Evolutionary conservation across 177 flowering plant genomes (phyloP), one percentile per base, ranked within the genome.

Genomic region (Vitis hybrid): DNA sequence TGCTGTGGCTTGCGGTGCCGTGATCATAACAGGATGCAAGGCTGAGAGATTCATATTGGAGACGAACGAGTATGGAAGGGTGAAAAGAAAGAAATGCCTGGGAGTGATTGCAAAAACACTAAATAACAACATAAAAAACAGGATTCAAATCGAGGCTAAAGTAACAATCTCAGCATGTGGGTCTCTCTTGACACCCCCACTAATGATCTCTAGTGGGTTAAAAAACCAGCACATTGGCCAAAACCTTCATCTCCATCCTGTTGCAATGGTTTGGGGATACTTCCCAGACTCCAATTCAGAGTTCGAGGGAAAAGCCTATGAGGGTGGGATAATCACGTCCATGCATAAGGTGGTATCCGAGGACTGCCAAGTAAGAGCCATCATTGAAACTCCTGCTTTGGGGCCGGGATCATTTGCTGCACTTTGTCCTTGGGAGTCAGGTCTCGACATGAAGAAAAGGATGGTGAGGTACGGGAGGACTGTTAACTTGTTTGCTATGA

Each of bases 201-300:
- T 92, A 49, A 68, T 92, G 88, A 80, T 80, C 64, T 79, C 88
- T 4, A 92, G 97, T 74, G 94, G 95, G 13, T 52, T 92, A 59
- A 84, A 76, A 82, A 92, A 92, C 68, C 71, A 58, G 3, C 76
- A 89, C 75, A 87, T 92, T 9, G 97, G 97, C 19, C 67, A 60
- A 30, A 83, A 91, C 74, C 91, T 92, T 70, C 90, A 81, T 58
- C 87, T 92, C n/a, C 97, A 92, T 67, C 94, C 97, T 21, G 90
- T 82, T 35, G 19, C 81, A 54, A 65, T 90, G 79, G 81, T 81
- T 0, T 92, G 97, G 97, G 97, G 96, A 21, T 83, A 89, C 75
- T 89, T 90, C 24, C 97, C 97, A 0, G 88, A 89, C 2, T 73
- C 83, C 27, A 65, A 49, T 14, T 60, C 83, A n/a, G 83, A 79